A percentile compares a stretch with the other conserved stretches of the same genome.
phyloP scores from a whole-genome alignment of 176 grass and related monocot genomes.

The Juncus effusus region DNA sequence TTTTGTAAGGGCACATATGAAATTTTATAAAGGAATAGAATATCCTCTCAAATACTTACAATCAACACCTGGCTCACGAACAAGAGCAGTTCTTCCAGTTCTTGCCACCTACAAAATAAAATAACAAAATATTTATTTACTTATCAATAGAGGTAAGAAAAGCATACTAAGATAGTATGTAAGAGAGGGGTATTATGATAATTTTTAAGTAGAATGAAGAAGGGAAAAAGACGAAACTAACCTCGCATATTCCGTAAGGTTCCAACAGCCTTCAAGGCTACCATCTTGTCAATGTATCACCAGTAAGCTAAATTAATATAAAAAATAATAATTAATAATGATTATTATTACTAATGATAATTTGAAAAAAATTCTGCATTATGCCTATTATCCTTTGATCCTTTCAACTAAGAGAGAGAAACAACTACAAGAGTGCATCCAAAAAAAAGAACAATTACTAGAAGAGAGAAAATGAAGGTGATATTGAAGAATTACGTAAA shows the following conservation, averaged over 20 bases:
- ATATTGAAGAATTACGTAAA: slow-evolving; percentile 44
- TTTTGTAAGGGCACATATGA: background rate
- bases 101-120: slow-evolving; percentile 58
- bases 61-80: slow-evolving; percentile 71
- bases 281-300: slow-evolving; percentile 92
- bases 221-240: slow-evolving; percentile 27
- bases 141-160: background rate
- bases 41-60: slow-evolving; percentile 69
- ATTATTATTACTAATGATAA: slow-evolving; percentile 3
- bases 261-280: slow-evolving; percentile 81
- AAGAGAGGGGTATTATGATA: background rate
- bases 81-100: slow-evolving; percentile 68
- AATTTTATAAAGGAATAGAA: slow-evolving; percentile 47
- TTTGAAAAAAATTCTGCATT: too few relatives aligned
- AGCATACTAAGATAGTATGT: background rate
- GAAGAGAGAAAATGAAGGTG: slow-evolving; percentile 21
- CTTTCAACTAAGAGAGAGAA: background rate
- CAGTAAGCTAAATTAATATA: slow-evolving; percentile 56
- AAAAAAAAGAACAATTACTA: too few relatives aligned
- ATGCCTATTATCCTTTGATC: background rate
- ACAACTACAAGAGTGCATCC: too few relatives aligned
- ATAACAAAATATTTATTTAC: background rate
- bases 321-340: slow-evolving; percentile 21
- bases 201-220: background rate
- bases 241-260: slow-evolving; percentile 95